These are phyloP conservation scores for Calocybe indica DNA, from an alignment of 768 basidiomycete species.

Conservation along the genomic window DNA sequence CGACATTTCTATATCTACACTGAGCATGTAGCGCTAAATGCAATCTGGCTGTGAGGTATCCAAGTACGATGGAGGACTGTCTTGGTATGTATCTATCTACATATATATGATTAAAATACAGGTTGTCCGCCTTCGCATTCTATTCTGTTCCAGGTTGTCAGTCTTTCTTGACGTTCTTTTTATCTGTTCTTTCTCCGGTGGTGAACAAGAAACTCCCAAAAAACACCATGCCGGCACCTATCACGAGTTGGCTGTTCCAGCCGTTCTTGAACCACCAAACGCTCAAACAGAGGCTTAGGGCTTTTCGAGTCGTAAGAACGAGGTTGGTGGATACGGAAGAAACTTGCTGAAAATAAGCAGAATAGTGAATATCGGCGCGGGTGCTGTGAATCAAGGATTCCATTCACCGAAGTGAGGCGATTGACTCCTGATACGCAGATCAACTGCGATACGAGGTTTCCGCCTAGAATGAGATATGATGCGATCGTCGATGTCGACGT, in stretches of 20 bases:
- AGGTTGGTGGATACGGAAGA: conserved; percentile 81
- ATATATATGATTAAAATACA: too few species aligned
- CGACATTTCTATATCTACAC: too few species aligned
- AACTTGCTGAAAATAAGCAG: conserved; percentile 42
- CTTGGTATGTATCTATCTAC: too few species aligned
- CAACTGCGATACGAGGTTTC: conserved; percentile 69
- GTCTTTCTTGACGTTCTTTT: too few species aligned
- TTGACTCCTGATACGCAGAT: conserved; percentile 85
- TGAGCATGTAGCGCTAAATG: too few species aligned
- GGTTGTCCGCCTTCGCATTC: too few species aligned
- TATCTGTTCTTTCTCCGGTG: conserved; percentile 1
- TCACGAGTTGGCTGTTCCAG: conserved; percentile 57
- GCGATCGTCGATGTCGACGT: conserved; percentile 23
- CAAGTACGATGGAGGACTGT: too few species aligned
- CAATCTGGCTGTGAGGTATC: too few species aligned
- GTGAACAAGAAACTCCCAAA: conserved; percentile 59
- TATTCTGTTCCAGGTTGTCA: too few species aligned
- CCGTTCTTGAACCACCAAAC: conserved; percentile 82
- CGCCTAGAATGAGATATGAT: conserved; percentile 51
- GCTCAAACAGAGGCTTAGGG: conserved; percentile 71
- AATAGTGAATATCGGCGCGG: not conserved
- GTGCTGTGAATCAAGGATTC: conserved; percentile 3
- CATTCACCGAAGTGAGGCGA: conserved; percentile 66
- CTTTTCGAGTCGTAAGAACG: conserved; percentile 75
- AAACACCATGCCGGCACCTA: conserved; percentile 74